Evolutionary conservation across 2,329 filamentous ascomycete genomes (phyloP).

Genomic region (Stagonosporopsis chrysanthemi): DNA sequence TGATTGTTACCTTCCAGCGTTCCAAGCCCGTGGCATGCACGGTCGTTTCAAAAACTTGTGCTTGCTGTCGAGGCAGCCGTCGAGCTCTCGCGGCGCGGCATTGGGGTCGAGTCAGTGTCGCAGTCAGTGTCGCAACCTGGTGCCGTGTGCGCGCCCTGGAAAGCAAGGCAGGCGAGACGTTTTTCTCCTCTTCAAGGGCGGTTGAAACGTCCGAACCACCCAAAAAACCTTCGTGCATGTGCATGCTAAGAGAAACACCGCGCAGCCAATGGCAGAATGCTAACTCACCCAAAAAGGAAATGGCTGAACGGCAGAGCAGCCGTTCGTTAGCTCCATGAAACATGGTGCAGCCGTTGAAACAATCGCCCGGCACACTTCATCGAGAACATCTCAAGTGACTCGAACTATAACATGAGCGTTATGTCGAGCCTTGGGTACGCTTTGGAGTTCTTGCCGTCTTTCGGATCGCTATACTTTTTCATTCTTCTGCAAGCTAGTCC

Average conservation of each 20-base stretch:
- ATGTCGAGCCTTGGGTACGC: conserved; percentile 14
- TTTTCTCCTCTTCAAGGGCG: conserved; percentile 5
- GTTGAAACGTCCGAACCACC: conserved; percentile 11
- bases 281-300: conserved; percentile 12
- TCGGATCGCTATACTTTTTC: conserved; percentile 5
- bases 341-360: conserved; percentile 30
- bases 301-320: conserved; percentile 12
- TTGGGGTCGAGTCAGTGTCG: neutral
- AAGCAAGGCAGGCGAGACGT: conserved; percentile 13
- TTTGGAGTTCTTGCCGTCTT: conserved; percentile 16
- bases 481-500: conserved; percentile 1
- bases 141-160: conserved; percentile 11
- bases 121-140: conserved; percentile 8
- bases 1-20: neutral
- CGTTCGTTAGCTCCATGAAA: conserved; percentile 24
- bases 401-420: conserved; percentile 26
- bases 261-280: conserved; percentile 21
- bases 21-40: neutral
- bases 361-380: conserved; percentile 19
- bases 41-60: neutral
- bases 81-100: neutral
- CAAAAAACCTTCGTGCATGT: conserved; percentile 19
- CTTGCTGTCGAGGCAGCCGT: neutral
- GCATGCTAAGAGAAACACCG: conserved; percentile 14
- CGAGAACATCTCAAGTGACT: conserved; percentile 6